phyloP scores from a whole-genome alignment of 2,329 filamentous ascomycete species.

The Diaporthe sp. region DNA sequence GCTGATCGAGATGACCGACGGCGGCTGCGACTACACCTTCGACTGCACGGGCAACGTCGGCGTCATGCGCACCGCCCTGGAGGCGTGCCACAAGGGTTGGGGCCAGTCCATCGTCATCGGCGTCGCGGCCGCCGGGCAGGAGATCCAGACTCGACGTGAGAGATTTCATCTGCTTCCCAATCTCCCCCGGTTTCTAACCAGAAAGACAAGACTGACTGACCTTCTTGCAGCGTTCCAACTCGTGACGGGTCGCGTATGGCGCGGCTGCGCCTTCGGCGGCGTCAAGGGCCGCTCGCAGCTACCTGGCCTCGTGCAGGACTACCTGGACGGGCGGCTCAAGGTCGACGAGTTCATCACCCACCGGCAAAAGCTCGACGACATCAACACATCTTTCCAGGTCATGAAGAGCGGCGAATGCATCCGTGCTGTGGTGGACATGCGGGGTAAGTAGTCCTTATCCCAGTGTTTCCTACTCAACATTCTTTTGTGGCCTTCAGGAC shows the following conservation, averaged over 20 bases:
- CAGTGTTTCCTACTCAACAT: neutral
- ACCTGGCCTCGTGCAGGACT: conserved; percentile 87
- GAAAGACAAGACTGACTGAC: conserved; percentile 8
- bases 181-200: neutral
- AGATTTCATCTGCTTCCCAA: conserved; percentile 44
- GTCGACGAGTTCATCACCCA: conserved; percentile 99
- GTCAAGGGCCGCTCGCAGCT: conserved; percentile 98
- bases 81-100: conserved; percentile 99
- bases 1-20: conserved; percentile 97
- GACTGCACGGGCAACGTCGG: conserved; percentile 98
- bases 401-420: conserved; percentile 99
- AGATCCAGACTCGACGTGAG: conserved; percentile 93
- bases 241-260: conserved; percentile 97
- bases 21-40: conserved; percentile 98
- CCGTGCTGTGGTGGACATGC: conserved; percentile 86
- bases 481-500: neutral
- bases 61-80: conserved; percentile 94
- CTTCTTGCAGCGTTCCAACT: conserved; percentile 86
- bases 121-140: conserved; percentile 94
- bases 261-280: conserved; percentile 96
- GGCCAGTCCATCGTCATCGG: conserved; percentile 98
- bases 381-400: conserved; percentile 88
- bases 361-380: conserved; percentile 82
- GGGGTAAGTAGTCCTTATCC: conserved; percentile 43
- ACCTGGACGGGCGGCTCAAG: conserved; percentile 90